These are phyloP conservation scores for Irpex lacteus DNA, from an alignment of 1,284 basidiomycete species.

Conservation along the genomic window DNA sequence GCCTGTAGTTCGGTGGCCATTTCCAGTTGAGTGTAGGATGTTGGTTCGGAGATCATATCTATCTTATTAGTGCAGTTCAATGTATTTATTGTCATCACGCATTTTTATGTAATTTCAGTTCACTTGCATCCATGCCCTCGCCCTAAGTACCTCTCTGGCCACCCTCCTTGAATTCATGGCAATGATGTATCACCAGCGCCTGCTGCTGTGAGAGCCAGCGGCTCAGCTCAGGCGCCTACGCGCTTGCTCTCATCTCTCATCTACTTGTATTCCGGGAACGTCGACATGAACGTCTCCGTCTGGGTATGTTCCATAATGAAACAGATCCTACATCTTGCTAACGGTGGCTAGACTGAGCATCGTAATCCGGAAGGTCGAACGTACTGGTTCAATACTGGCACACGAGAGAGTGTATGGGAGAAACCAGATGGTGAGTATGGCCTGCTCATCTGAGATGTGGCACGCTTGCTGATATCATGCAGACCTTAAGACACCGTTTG, in stretches of 20 bases:
- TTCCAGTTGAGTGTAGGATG: not conserved
- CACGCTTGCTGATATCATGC: slow-evolving; percentile 4
- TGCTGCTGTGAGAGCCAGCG: no score
- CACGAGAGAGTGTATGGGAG: slow-evolving; percentile 83
- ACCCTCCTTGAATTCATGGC: no score
- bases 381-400: slow-evolving; percentile 83
- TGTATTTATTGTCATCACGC: not conserved
- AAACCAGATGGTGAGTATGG: slow-evolving; percentile 72
- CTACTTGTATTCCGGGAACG: not conserved
- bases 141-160: no score
- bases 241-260: not conserved
- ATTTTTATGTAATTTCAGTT: not conserved
- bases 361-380: slow-evolving; percentile 82
- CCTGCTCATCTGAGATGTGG: not conserved
- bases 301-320: not conserved
- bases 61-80: not conserved
- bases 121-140: no score
- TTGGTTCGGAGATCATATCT: not conserved
- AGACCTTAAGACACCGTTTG: slow-evolving; percentile 85
- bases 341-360: slow-evolving; percentile 59
- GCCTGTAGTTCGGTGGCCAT: slow-evolving; percentile 34
- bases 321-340: not conserved
- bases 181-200: no score
- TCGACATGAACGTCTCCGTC: not conserved
- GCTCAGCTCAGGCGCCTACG: not conserved